phyloP scores from a whole-genome alignment of 805 yeast species.

The Candida glaebosa region DNA sequence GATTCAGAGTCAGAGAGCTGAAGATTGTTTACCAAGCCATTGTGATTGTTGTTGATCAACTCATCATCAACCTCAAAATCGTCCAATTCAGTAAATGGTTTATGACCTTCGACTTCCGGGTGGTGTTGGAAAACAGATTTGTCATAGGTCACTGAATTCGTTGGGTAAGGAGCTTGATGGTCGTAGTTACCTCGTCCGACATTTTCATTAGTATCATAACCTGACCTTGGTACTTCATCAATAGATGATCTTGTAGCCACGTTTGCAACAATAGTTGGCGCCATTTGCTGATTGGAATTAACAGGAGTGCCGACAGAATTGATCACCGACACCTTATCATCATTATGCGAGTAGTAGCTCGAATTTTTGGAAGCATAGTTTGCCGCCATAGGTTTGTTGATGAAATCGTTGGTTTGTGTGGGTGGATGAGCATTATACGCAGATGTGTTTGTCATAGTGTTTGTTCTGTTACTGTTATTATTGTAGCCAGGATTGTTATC shows the following conservation, averaged over 20 bases:
- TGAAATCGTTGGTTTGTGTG: slow-evolving; percentile 31
- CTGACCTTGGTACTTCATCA: slow-evolving; percentile 16
- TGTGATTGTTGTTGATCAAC: slow-evolving; percentile 6
- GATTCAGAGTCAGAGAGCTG: slow-evolving; percentile 47
- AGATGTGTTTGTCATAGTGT: slow-evolving; percentile 14
- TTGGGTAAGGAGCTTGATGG: slow-evolving; percentile 22
- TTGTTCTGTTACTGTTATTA: slow-evolving; percentile 1
- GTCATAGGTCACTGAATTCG: slow-evolving; percentile 12
- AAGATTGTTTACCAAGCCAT: not conserved
- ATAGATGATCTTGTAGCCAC: slow-evolving; percentile 22
- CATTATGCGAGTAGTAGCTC: slow-evolving; percentile 11
- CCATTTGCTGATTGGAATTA: slow-evolving; percentile 26
- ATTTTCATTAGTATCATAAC: not conserved
- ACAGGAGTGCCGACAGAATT: slow-evolving; percentile 34
- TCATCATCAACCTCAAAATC: slow-evolving; percentile 17
- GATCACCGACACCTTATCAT: slow-evolving; percentile 21
- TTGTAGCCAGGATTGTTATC: slow-evolving; percentile 3
- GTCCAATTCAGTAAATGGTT: slow-evolving; percentile 40
- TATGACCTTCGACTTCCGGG: slow-evolving; percentile 44
- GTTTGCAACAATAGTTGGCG: slow-evolving; percentile 27
- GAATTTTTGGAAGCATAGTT: slow-evolving; percentile 10
- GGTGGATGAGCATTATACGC: slow-evolving; percentile 28
- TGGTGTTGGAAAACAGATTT: slow-evolving; percentile 39
- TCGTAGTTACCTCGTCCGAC: slow-evolving; percentile 5
- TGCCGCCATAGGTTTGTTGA: slow-evolving; percentile 15